These are phyloP conservation scores for Pinus tabuliformis DNA, from an alignment of 75 land plant species.

Conservation along the genomic window DNA sequence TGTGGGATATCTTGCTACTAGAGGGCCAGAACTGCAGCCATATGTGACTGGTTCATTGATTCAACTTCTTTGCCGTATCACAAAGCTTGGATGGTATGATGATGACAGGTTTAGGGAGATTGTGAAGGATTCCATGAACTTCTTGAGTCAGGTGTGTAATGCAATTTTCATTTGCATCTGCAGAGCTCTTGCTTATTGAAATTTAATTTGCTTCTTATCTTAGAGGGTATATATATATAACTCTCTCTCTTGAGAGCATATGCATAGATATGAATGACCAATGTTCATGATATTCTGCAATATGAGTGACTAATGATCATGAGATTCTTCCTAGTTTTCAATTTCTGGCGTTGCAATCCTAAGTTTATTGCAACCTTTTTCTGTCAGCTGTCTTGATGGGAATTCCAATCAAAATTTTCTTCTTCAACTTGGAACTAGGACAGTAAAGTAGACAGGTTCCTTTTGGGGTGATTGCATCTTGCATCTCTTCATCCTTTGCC, in stretches of 20 bases:
- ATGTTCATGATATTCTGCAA: no score
- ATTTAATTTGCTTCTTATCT: background rate
- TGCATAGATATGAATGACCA: no score
- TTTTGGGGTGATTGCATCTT: no score
- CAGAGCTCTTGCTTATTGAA: background rate
- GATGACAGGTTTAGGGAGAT: conserved; percentile 88
- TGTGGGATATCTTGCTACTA: conserved; percentile 70
- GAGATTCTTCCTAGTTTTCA: no score
- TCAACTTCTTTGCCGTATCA: conserved; percentile 83
- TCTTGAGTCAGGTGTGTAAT: conserved; percentile 64
- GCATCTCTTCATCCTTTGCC: no score
- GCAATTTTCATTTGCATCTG: background rate
- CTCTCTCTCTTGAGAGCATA: background rate
- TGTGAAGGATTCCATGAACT: conserved; percentile 74
- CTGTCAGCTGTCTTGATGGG: no score
- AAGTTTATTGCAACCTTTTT: no score
- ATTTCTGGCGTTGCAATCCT: no score
- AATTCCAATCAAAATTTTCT: no score
- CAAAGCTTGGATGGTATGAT: conserved; percentile 95
- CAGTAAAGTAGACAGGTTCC: no score
- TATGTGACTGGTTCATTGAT: conserved; percentile 82
- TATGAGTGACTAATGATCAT: no score
- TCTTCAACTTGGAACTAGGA: no score
- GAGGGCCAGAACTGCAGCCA: conserved; percentile 80
- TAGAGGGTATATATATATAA: background rate